Evolutionary conservation across 2,329 filamentous ascomycete species (phyloP).

Genomic region (Pseudonectria buxi): DNA sequence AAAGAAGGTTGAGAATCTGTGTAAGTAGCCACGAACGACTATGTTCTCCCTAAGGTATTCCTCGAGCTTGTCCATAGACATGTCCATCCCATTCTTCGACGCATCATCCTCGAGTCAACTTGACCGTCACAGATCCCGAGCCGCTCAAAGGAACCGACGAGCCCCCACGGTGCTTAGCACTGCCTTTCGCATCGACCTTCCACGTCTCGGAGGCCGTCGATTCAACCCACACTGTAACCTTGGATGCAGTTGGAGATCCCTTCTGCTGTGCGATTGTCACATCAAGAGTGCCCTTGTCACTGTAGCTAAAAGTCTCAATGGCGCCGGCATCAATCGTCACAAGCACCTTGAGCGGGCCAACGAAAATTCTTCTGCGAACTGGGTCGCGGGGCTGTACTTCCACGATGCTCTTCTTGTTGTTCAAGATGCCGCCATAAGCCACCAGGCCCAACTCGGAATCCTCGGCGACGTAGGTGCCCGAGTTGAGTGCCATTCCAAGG

Average conservation of each 20-base stretch:
- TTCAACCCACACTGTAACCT: slow-evolving; percentile 31
- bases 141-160: slow-evolving; percentile 8
- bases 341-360: slow-evolving; percentile 38
- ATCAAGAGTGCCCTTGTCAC: slow-evolving; percentile 1
- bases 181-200: slow-evolving; percentile 3
- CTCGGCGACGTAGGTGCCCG: slow-evolving; percentile 42
- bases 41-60: too few relatives aligned
- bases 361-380: slow-evolving; percentile 40
- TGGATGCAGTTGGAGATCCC: slow-evolving; percentile 19
- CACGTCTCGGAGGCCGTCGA: slow-evolving; percentile 14
- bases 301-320: slow-evolving; percentile 32
- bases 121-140: too few relatives aligned
- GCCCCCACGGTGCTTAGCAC: slow-evolving; percentile 12
- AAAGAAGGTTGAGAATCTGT: too few relatives aligned
- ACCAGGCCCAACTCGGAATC: slow-evolving; percentile 39
- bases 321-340: slow-evolving; percentile 37
- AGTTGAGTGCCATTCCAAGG: slow-evolving; percentile 42
- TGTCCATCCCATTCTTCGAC: too few relatives aligned
- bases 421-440: slow-evolving; percentile 41
- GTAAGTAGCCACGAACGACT: too few relatives aligned
- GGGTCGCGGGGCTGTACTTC: slow-evolving; percentile 38
- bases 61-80: too few relatives aligned
- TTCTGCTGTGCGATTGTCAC: slow-evolving; percentile 26
- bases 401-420: slow-evolving; percentile 16
- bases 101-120: too few relatives aligned